phyloP scores from a whole-genome alignment of 2,329 filamentous ascomycete genomes.

The Juglanconis sp. region DNA sequence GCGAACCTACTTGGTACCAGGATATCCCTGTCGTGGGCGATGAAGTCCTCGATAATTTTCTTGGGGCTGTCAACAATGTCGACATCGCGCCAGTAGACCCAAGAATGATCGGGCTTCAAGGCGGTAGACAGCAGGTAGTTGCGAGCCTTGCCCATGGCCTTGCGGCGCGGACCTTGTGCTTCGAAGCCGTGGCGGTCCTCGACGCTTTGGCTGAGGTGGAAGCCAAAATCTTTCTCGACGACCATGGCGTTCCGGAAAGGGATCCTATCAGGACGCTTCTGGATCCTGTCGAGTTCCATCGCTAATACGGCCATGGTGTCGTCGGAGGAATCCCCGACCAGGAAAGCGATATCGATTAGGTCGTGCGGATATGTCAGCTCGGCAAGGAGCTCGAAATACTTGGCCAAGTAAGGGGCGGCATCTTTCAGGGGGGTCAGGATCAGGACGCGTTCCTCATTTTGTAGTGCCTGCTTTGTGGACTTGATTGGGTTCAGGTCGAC shows the following conservation, averaged over 20 bases:
- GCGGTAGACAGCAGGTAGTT: constrained; percentile 87
- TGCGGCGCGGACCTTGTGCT: constrained; percentile 85
- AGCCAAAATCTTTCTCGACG: constrained; percentile 87
- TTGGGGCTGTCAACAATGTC: constrained; percentile 90
- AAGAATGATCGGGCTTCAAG: constrained; percentile 89
- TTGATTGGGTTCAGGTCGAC: constrained; percentile 82
- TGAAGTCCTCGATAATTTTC: constrained; percentile 89
- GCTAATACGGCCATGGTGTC: constrained; percentile 86
- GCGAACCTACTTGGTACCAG: constrained; percentile 81
- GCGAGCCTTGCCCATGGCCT: constrained; percentile 82
- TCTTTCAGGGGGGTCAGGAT: constrained; percentile 93
- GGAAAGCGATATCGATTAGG: constrained; percentile 90
- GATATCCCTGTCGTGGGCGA: constrained; percentile 88
- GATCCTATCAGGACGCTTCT: constrained; percentile 73
- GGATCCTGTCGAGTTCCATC: constrained; percentile 82
- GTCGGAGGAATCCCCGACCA: constrained; percentile 87
- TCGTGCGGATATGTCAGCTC: constrained; percentile 92
- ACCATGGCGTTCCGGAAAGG: constrained; percentile 84
- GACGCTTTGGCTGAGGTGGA: constrained; percentile 71
- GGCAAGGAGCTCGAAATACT: constrained; percentile 90
- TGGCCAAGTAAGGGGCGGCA: constrained; percentile 74
- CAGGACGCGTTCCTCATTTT: constrained; percentile 82
- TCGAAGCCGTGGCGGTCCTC: constrained; percentile 80
- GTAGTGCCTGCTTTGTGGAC: constrained; percentile 73
- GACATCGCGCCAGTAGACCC: constrained; percentile 98